These are phyloP conservation scores for Ganoderma leucocontextum DNA, from an alignment of 1,284 basidiomycete species.

Conservation along the genomic window DNA sequence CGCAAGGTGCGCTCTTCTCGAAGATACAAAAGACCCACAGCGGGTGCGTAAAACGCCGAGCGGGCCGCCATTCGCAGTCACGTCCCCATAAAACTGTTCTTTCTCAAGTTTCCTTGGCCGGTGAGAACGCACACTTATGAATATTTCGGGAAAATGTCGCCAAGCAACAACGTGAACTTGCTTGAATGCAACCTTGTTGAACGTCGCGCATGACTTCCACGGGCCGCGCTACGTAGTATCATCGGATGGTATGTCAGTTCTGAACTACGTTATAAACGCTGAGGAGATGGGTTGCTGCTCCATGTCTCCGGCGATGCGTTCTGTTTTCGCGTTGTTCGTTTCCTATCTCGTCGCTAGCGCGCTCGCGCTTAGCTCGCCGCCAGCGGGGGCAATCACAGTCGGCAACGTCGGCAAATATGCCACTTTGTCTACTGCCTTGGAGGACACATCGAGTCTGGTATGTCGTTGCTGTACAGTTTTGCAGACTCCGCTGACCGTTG, in stretches of 20 bases:
- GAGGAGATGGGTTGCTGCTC: neutral
- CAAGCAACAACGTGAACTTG: neutral
- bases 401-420: constrained; percentile 36
- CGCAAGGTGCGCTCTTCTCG: neutral
- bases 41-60: constrained; percentile 2
- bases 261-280: constrained; percentile 1
- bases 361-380: constrained; percentile 34
- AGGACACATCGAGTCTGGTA: constrained; percentile 38
- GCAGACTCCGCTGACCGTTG: constrained; percentile 5
- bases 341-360: constrained; percentile 20
- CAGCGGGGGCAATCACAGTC: constrained; percentile 37
- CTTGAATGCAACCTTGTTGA: neutral
- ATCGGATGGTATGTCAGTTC: constrained; percentile 6
- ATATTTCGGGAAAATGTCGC: constrained; percentile 27
- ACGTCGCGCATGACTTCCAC: constrained; percentile 15
- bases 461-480: constrained; percentile 14
- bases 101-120: constrained; percentile 8
- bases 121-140: constrained; percentile 7
- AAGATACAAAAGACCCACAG: neutral
- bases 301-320: constrained; percentile 15
- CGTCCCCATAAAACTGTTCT: neutral
- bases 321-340: constrained; percentile 18
- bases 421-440: constrained; percentile 35
- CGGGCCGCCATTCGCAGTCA: constrained; percentile 15
- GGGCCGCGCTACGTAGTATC: constrained; percentile 9